Percentiles rank a stretch among this genome's conserved stretches.
Conservation (phyloP, 2,329 filamentous ascomycete genomes). For the Diplocarpon rosae region DNA sequence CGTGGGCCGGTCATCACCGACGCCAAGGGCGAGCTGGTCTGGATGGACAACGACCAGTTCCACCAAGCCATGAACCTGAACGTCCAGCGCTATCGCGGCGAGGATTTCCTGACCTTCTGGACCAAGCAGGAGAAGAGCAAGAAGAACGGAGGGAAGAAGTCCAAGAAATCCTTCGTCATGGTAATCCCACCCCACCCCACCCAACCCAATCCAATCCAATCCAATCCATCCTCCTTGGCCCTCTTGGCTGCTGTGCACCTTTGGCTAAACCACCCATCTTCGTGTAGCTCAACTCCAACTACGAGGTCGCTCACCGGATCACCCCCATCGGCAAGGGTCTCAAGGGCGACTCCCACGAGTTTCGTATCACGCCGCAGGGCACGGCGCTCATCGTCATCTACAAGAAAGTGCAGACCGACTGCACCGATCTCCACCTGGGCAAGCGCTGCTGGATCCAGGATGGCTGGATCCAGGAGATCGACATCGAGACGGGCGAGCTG, state of each 20-base stretch:
- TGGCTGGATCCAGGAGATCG: constrained; percentile 35
- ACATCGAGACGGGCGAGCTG: constrained; percentile 37
- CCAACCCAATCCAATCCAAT: no score
- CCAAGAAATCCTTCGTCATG: constrained; percentile 5
- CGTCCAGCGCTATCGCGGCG: constrained; percentile 7
- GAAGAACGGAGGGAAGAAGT: constrained; percentile 2
- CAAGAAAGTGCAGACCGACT: constrained; percentile 5
- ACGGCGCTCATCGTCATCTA: constrained; percentile 10
- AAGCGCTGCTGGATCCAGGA: constrained; percentile 13
- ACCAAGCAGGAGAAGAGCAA: constrained; percentile 3
- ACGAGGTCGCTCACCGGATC: constrained; percentile 3
- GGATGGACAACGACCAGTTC: constrained; percentile 7
- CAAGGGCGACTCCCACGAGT: constrained; percentile 9
- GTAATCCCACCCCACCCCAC: no score
- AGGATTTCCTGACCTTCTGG: constrained; percentile 10
- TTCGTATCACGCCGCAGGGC: constrained; percentile 7
- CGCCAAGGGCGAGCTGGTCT: constrained; percentile 3
- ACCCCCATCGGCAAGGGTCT: constrained; percentile 4
- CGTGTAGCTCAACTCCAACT: not conserved
- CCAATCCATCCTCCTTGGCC: no score
- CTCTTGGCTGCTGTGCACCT: no score
- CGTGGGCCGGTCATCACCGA: constrained; percentile 7
- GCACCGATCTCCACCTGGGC: constrained; percentile 4
- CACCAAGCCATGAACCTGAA: constrained; percentile 8
- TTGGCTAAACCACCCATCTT: no score